Evolutionary conservation across 768 basidiomycete genomes (phyloP), one percentile per base, ranked within the genome.

Genomic region (Lentinula guzmanii): DNA sequence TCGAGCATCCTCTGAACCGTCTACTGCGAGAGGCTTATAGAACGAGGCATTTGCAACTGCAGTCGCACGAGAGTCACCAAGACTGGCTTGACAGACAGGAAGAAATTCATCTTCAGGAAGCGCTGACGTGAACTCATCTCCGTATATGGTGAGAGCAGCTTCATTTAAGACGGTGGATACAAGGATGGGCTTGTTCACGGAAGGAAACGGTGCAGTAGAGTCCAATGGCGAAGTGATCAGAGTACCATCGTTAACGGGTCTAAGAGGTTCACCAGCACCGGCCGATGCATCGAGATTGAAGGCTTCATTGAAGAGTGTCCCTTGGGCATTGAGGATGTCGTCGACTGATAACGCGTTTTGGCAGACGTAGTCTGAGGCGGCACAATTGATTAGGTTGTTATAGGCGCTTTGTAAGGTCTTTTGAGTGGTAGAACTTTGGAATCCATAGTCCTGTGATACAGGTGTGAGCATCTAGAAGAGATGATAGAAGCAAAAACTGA

Each of bases 141-240:
- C 63, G 67, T 83, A 86, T 65, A 91, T 86, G 33, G 83, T 76
- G n/a, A 74, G 72, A 2, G 81, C 90, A 0, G 86, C 91, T 67
- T 96, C 94, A 68, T 93, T 77, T 46, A 73, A 71, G 13, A 89
- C 87, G 15, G 83, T 89, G 5, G 91, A 85, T 54, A 94, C 71
- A 33, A 96, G 73, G 56, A 95, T 65, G 3, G 87, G 81, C 69
- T 93, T 90, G 60, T 72, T 77, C 50, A 83, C 77, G 6, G 76
- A 65, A 2, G 88, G 87, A 73, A 87, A 89, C 4, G 83, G 67
- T 4, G 79, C 75, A 0, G 83, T 81, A 15, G 80, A 81, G 70
- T 87, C 87, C 18, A 91, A 77, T 9, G 88, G 82, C 41, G 81
- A 79, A 2, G 84, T 86, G 67, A 90, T 83, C 52, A 92, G 78